Base-by-base conservation (phyloP, 176 grass and related monocot species). In the Carex kokanica region DNA sequence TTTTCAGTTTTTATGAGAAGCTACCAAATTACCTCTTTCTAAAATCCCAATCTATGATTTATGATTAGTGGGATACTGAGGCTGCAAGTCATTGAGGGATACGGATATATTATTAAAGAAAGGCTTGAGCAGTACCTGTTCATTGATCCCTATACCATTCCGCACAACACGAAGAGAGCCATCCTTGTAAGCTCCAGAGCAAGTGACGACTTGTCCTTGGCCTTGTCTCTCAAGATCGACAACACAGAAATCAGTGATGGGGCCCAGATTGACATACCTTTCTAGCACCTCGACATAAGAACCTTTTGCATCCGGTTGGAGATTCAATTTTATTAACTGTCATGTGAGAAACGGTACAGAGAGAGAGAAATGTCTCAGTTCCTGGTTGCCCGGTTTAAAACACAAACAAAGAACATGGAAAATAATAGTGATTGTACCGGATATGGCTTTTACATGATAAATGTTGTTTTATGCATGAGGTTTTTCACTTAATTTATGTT, bases 141-240 rank as follows among this genome's bases (percentile, higher is more conserved):
- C 95, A 83, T 98, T 98, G 70, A 98, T 93, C 57, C 92, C 86
- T 60, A 95, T 95, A 41, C 95, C 92, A 81, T 98, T 95, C 45
- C 89, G 91, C 84, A 98, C 91, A 78, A 98, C 86, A 29, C 95
- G 91, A 83, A 98, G 85, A 20, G 95, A 98, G 78, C 95, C 95
- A 78, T 98, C 95, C 86, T 95, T 98, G 85, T 86, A 98, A 82
- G 95, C 89, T 47, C 95, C 95, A 24, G 95, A 98, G 82, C 95
- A 98, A 57, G 92, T 95, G 31, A 98, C 92, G 10, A 98, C 89
- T 79, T 98, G 95, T 45, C 95, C 95, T 83, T 98, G 95, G 8
- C 92, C 92, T 89, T 98, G 92, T 81, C 92, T 93, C 84, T 98
- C 95, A 77, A 98, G 92, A 80, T 98, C 95, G 55, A 98, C 95